phyloP scores from a whole-genome alignment of 495 filamentous ascomycete genomes.

The Xylaria flabelliformis region DNA sequence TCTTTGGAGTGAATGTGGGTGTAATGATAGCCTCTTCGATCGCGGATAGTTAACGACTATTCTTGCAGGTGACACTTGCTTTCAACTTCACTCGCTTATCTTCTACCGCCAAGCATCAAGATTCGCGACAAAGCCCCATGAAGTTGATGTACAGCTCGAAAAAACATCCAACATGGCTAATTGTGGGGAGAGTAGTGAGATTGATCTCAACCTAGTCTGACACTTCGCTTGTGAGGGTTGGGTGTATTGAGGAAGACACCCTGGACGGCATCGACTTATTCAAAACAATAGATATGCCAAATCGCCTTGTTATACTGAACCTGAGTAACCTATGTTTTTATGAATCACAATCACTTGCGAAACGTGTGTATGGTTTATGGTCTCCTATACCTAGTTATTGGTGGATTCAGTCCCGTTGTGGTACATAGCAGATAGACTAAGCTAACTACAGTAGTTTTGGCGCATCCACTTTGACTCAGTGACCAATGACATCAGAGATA shows the following conservation, averaged over 20 bases:
- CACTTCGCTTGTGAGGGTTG: background rate
- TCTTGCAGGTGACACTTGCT: background rate
- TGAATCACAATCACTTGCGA: background rate
- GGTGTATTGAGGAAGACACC: background rate
- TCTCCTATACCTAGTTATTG: background rate
- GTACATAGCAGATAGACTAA: background rate
- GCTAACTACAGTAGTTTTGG: background rate
- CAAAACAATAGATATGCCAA: background rate
- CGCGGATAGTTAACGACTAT: background rate
- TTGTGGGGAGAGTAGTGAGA: background rate
- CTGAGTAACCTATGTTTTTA: background rate
- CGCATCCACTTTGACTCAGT: background rate
- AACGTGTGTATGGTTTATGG: background rate
- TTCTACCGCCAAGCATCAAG: background rate
- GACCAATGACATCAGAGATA: conserved; percentile 17
- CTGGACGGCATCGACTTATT: background rate
- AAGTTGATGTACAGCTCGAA: background rate
- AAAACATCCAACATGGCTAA: background rate
- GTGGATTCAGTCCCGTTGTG: background rate
- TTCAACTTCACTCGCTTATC: background rate
- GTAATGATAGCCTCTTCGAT: background rate
- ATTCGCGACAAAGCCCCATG: background rate
- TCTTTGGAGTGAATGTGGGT: background rate
- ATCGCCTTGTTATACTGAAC: background rate
- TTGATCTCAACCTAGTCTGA: background rate